A percentile compares a stretch with the other conserved stretches of the same genome.
Evolutionary conservation across 2,329 filamentous ascomycete genomes (phyloP).

Genomic region (Arthrinium phaeospermum): DNA sequence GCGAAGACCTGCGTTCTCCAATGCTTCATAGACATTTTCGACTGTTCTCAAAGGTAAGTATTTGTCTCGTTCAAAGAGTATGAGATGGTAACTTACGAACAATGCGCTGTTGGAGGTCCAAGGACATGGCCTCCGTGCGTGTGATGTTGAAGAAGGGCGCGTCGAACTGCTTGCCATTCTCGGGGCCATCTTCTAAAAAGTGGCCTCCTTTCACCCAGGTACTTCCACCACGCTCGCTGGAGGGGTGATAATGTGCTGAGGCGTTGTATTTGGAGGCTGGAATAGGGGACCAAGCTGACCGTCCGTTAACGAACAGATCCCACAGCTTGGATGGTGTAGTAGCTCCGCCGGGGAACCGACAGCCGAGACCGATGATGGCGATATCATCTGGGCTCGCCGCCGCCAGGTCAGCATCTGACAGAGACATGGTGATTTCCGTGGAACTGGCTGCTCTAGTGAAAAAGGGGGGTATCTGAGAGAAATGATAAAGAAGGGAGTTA

Average conservation of each 20-base stretch:
- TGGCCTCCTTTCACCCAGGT: conserved; percentile 20
- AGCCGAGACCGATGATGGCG: conserved; percentile 25
- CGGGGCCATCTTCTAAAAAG: conserved; percentile 20
- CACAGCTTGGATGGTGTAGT: conserved; percentile 24
- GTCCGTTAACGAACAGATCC: conserved; percentile 23
- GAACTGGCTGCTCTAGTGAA: background rate
- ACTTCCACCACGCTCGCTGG: conserved; percentile 13
- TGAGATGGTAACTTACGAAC: background rate
- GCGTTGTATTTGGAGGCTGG: conserved; percentile 28
- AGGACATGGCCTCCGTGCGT: conserved; percentile 23
- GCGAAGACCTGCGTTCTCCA: conserved; percentile 69
- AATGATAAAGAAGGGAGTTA: background rate
- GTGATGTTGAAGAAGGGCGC: conserved; percentile 26
- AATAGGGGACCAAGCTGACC: conserved; percentile 18
- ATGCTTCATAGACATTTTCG: conserved; percentile 51
- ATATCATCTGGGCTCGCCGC: conserved; percentile 20
- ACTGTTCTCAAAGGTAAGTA: conserved; percentile 50
- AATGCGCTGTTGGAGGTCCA: conserved; percentile 66
- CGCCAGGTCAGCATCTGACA: background rate
- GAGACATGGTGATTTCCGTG: background rate
- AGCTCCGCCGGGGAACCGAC: conserved; percentile 27
- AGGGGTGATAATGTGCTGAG: conserved; percentile 26
- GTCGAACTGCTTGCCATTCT: conserved; percentile 24
- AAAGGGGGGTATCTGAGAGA: background rate
- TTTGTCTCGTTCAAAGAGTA: conserved; percentile 47